Conservation (phyloP, 179 eudicot genomes). For the Amaranthus tricolor region DNA sequence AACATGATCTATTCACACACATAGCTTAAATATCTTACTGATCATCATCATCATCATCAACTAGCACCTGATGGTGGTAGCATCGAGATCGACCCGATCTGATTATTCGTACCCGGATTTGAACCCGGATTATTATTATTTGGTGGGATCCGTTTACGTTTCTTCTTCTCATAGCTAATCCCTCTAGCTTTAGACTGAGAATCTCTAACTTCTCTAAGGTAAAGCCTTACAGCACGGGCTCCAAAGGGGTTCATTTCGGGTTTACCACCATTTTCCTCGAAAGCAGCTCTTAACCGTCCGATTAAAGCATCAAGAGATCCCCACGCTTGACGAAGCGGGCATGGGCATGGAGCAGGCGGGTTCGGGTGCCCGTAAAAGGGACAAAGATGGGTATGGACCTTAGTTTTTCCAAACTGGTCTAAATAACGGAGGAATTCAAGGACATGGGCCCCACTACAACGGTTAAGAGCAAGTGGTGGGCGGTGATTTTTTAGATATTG, state of each 20-base stretch:
- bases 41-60: background rate
- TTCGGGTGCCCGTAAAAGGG: slow-evolving; percentile 70
- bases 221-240: slow-evolving; percentile 69
- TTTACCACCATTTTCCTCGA: slow-evolving; percentile 73
- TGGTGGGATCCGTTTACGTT: background rate
- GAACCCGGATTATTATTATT: background rate
- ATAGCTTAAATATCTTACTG: background rate
- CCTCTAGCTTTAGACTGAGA: slow-evolving; percentile 36
- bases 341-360: slow-evolving; percentile 81
- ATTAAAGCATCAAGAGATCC: slow-evolving; percentile 78
- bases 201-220: slow-evolving; percentile 69
- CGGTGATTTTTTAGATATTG: slow-evolving; percentile 76
- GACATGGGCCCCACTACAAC: slow-evolving; percentile 84
- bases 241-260: slow-evolving; percentile 81
- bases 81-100: background rate
- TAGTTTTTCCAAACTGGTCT: slow-evolving; percentile 83
- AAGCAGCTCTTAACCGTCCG: slow-evolving; percentile 79
- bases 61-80: slow-evolving; percentile 14
- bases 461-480: slow-evolving; percentile 60
- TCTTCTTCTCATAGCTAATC: slow-evolving; percentile 14
- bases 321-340: slow-evolving; percentile 90
- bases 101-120: background rate
- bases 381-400: slow-evolving; percentile 59
- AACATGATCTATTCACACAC: background rate
- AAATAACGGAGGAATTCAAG: slow-evolving; percentile 75